Evolutionary conservation across 192 early-diverging fungal genomes (phyloP).

Genomic region (Tieghemiomyces parasiticus): DNA sequence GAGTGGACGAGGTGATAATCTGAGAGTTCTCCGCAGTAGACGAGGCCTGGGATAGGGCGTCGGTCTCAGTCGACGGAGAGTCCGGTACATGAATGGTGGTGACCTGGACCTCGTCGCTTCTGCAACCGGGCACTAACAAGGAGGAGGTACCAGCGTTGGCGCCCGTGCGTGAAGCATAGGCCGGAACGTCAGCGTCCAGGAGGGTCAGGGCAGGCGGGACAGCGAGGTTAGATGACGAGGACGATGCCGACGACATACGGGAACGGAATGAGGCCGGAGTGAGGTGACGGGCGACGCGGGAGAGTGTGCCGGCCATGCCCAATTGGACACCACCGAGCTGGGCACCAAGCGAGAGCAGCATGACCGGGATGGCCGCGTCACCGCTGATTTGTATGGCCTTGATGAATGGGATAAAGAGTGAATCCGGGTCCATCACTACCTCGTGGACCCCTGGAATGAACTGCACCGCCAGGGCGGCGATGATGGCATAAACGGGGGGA

Average conservation of each 20-base stretch:
- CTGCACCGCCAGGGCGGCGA: constrained; percentile 46
- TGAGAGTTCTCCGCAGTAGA: not conserved
- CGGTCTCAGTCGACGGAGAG: no score
- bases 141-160: not conserved
- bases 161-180: no score
- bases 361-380: constrained; percentile 59
- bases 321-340: constrained; percentile 25
- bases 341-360: constrained; percentile 59
- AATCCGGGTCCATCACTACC: constrained; percentile 38
- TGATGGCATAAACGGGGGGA: constrained; percentile 55
- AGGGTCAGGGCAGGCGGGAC: not conserved
- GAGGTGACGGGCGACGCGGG: not conserved
- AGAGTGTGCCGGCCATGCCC: not conserved
- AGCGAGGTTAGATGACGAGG: not conserved
- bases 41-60: not conserved
- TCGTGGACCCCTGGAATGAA: constrained; percentile 44
- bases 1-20: not conserved
- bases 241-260: not conserved
- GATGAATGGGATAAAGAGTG: constrained; percentile 39
- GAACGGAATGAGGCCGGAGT: no score
- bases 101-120: not conserved
- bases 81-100: no score
- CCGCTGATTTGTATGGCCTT: constrained; percentile 58
- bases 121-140: no score
- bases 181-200: not conserved